Base-by-base conservation (phyloP, 257 asterid species). In the Penstemon barbatus region DNA sequence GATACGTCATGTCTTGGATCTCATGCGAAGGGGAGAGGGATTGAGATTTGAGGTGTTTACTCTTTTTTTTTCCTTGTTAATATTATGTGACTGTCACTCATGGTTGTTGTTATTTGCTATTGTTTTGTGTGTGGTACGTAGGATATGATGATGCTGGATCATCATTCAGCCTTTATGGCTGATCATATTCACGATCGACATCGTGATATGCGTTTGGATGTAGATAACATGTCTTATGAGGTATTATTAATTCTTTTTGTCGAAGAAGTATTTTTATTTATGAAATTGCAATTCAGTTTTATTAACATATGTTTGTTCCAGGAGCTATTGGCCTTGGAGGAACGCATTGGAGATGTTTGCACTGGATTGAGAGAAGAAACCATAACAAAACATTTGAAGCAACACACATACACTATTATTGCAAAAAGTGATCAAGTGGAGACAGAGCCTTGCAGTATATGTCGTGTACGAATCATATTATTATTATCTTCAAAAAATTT, bases 21-120 rank as follows among this genome's bases (percentile, higher is more conserved):
- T 85, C 78, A 89, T 94, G 99, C 85, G 97, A 53, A 81, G 99
- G 63, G 97, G 96, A 42, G 99, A 94, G 74, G 87, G 87, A 63
- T 78, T 88, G 79, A 84, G 96, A 70, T 63, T 87, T 18, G 99
- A 90, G 96, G 99, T 90, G 88, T 73, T 49, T 72, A 65, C 63
- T 71, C 57, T 61, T 43, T 15, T 54, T 25, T 25, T 38, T 38
- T 25, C 4, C 46, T 11, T 52, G 42, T 46, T 45, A n/a, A 13
- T 4, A 15, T 19, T 37, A 50, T 59, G 33, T 25, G 33, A 2
- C 33, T 25, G 33, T 25, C 33, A 25, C 33, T 25, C 33, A 25
- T 25, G 33, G 33, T 25, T 2, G 33, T 25, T 25, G 33, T 25
- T 25, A 25, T 25, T 25, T 25, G 33, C 33, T 25, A 25, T 25